Percentiles rank a stretch among this genome's conserved stretches.
Evolutionary conservation across 495 filamentous ascomycete genomes (phyloP).

Genomic region (Cercophora samala): DNA sequence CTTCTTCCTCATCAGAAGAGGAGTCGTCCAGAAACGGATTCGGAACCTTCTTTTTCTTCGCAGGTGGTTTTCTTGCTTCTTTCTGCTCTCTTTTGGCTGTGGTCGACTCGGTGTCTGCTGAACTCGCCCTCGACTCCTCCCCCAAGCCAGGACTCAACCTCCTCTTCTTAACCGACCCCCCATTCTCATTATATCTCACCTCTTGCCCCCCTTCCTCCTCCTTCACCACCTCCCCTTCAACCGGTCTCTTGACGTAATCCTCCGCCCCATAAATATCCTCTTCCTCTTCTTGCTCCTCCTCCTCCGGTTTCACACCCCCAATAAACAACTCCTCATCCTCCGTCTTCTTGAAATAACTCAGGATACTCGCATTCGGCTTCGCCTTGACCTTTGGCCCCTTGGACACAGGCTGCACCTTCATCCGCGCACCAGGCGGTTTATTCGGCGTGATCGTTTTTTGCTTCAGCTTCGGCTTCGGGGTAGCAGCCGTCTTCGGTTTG

Average conservation of each 20-base stretch:
- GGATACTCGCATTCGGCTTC: constrained; percentile 65
- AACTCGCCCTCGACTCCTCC: background rate
- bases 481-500: background rate
- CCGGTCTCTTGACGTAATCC: constrained; percentile 22
- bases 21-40: constrained; percentile 37
- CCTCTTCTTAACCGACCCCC: constrained; percentile 44
- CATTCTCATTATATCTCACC: constrained; percentile 52
- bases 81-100: background rate
- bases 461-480: constrained; percentile 1
- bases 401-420: constrained; percentile 3
- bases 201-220: constrained; percentile 30
- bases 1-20: constrained; percentile 13
- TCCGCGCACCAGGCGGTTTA: background rate
- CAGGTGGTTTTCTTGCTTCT: background rate
- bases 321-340: constrained; percentile 44
- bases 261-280: constrained; percentile 14
- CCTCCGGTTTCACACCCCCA: background rate
- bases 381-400: constrained; percentile 31
- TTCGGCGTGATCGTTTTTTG: background rate
- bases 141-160: constrained; percentile 28
- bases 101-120: background rate
- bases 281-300: constrained; percentile 2
- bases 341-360: constrained; percentile 78
- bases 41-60: constrained; percentile 16
- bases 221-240: no score